These are phyloP conservation scores for Amoebophrya sp. DNA, from an alignment of 169 alveolate species.

Conservation along the genomic window DNA sequence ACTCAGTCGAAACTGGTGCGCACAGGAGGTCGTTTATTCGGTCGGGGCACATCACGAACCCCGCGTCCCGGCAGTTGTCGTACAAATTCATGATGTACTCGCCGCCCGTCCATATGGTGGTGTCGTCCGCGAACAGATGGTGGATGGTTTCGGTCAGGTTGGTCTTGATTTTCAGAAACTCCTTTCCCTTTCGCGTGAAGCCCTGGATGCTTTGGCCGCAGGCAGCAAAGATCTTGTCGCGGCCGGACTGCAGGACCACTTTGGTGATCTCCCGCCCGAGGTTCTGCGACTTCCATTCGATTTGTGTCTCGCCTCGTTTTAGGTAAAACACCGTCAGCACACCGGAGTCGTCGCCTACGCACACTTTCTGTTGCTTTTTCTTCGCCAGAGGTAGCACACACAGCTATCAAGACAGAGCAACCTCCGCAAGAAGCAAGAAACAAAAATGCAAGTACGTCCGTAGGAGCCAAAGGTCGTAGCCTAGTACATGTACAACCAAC, in stretches of 20 bases:
- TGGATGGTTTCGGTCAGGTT: conserved; percentile 17
- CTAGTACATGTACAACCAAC: too few species aligned
- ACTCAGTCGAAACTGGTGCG: background rate
- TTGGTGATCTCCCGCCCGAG: background rate
- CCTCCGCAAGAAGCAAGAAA: too few species aligned
- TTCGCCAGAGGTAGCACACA: background rate
- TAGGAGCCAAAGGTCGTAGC: too few species aligned
- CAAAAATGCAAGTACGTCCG: too few species aligned
- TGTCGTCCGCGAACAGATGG: background rate
- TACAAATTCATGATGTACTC: conserved; percentile 4
- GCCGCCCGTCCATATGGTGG: conserved; percentile 18
- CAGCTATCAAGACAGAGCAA: too few species aligned
- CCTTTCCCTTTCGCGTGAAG: conserved; percentile 30
- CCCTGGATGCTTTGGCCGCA: background rate
- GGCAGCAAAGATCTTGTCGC: background rate
- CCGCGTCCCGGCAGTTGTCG: conserved; percentile 10
- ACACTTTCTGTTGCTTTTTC: conserved; percentile 9
- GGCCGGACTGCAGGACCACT: background rate
- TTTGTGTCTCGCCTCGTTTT: background rate
- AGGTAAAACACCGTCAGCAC: conserved; percentile 18
- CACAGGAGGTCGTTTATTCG: background rate
- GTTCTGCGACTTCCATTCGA: background rate
- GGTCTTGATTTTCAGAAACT: conserved; percentile 17
- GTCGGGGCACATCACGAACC: conserved; percentile 13
- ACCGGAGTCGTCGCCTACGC: background rate